Evolutionary conservation across 176 grass and related monocot species (phyloP).

Genomic region (Panicum miliaceum): DNA sequence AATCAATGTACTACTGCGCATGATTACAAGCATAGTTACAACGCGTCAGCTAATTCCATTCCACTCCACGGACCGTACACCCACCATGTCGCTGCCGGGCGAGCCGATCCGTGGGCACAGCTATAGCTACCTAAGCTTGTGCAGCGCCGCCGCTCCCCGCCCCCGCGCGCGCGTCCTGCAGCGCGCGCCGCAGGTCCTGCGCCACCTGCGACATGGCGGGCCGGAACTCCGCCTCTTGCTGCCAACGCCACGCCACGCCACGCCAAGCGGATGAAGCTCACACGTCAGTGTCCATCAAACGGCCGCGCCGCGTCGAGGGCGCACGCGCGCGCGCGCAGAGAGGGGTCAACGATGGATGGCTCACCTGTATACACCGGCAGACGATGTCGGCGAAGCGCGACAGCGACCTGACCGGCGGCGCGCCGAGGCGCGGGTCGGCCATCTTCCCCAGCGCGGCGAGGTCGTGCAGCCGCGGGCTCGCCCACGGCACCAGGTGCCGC

Average conservation of each 20-base stretch:
- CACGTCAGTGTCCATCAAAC: neutral
- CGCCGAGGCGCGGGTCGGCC: slow-evolving; percentile 51
- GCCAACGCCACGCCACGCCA: neutral
- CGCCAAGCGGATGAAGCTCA: neutral
- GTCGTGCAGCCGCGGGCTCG: slow-evolving; percentile 60
- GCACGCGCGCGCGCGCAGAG: neutral
- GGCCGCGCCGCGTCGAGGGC: neutral
- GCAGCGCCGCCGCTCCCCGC: neutral
- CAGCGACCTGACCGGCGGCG: slow-evolving; percentile 51
- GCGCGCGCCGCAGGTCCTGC: slow-evolving; percentile 54
- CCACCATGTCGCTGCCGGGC: neutral
- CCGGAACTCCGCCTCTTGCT: slow-evolving; percentile 64
- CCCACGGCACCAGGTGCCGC: slow-evolving; percentile 61
- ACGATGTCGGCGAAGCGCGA: slow-evolving; percentile 73
- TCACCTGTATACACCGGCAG: slow-evolving; percentile 62
- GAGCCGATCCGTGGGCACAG: no score
- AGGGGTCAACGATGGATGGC: no score
- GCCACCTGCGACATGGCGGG: slow-evolving; percentile 57
- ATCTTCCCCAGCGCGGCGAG: slow-evolving; percentile 55
- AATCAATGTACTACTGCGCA: no score
- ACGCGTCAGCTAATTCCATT: no score
- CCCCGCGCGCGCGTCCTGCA: neutral
- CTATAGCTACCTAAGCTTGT: neutral
- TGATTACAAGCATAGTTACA: no score
- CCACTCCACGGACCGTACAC: no score